Base-by-base conservation (phyloP, 2,329 filamentous ascomycete genomes). In the Fusarium vanettenii region DNA sequence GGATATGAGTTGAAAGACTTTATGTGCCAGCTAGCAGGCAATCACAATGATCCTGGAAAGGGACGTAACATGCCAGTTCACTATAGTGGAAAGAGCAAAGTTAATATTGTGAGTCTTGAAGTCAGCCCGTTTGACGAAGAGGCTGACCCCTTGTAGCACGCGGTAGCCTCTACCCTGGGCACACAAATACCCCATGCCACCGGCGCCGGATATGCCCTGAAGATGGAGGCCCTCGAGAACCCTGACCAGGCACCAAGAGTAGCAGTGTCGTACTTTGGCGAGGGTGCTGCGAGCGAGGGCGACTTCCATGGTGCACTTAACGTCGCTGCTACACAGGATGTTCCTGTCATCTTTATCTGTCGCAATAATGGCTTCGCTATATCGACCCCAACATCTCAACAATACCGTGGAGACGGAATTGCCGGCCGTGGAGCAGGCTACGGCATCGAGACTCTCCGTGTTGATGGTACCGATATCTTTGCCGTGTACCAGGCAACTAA, bases 41-140 rank as follows among this genome's bases (percentile, higher is more conserved):
- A 97, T 80, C 88, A 85, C 56, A 90, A 94, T 73, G 95, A 98
- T 78, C 82, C 87, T 1, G 95, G 95, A 1, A 89, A 87, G 60
- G 95, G 95, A 2, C 90, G 95, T 66, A 98, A 97, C 80, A 98
- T 98, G 95, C 95, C 95, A 1, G 93, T 97, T 18, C 95, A 98
- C 82, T 98, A 97, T 80, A 73, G 35, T 5, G 94, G 94, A n/a
- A 94, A 92, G 80, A 89, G 86, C 43, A 91, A 93, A 72, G 86
- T 95, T 61, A 94, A 96, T 76, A 93, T 96, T 77, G 92, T 94
- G 80, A 76, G 88, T 62, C 3, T 9, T n/a, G 5, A 60, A 27
- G 31, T 13, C 10, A n/a, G 13, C 48, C 20, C 43, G 20, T 14
- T 13, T 16, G 20, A 31, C n/a, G 13, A 16, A 3, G n/a, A 35